phyloP scores from a whole-genome alignment of 1,284 basidiomycete genomes.

The Ustilago cynodontis region DNA sequence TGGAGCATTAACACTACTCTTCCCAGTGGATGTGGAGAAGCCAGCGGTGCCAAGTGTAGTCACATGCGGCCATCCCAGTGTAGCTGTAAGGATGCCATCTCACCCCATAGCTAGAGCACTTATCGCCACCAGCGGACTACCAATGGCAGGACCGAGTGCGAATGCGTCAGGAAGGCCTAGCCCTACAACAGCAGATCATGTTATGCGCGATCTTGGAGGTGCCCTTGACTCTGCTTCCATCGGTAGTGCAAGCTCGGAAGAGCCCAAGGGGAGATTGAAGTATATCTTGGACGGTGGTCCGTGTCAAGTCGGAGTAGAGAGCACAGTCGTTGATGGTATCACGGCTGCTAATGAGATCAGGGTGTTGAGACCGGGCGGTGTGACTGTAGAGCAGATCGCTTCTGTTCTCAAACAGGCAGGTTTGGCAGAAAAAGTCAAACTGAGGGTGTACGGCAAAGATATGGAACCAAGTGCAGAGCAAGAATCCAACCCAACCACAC shows the following conservation, averaged over 20 bases:
- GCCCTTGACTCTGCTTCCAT: conserved; percentile 73
- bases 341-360: conserved; percentile 76
- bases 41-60: conserved; percentile 59
- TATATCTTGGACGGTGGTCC: conserved; percentile 93
- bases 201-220: conserved; percentile 79
- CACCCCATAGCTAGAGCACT: conserved; percentile 92
- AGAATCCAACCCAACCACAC: conserved; percentile 81
- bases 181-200: conserved; percentile 91
- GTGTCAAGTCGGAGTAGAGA: conserved; percentile 91
- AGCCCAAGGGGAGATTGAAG: conserved; percentile 71
- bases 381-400: conserved; percentile 82
- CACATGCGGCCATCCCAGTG: conserved; percentile 83
- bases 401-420: conserved; percentile 33
- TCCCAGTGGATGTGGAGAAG: conserved; percentile 74
- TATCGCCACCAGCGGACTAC: conserved; percentile 80
- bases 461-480: conserved; percentile 51
- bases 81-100: conserved; percentile 92
- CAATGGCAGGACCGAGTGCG: conserved; percentile 93
- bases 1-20: conserved; percentile 90
- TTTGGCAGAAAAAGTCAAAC: conserved; percentile 21
- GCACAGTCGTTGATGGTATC: conserved; percentile 89
- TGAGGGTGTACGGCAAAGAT: conserved; percentile 66
- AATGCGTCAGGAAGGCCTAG: conserved; percentile 94
- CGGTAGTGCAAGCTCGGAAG: neutral
- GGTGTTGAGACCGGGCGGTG: conserved; percentile 89